phyloP scores from a whole-genome alignment of 2,329 filamentous ascomycete genomes.

The Epichloe amarillans region DNA sequence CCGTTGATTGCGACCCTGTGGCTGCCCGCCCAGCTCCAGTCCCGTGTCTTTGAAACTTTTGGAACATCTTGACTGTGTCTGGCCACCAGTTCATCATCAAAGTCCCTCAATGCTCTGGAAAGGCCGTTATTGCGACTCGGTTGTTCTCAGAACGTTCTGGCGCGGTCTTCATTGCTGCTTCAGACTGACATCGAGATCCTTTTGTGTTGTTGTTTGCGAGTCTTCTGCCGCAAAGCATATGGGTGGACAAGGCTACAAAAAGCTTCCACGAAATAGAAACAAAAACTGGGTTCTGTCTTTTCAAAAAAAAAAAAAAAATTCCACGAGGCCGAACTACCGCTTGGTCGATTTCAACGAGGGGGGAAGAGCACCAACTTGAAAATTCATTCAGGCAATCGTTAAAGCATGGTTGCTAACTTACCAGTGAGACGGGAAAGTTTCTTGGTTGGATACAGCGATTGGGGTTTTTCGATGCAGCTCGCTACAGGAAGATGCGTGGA shows the following conservation, averaged over 20 bases:
- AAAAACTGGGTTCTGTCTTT: too few relatives aligned
- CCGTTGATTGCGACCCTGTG: neutral
- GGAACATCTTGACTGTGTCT: too few relatives aligned
- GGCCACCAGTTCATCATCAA: too few relatives aligned
- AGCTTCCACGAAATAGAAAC: neutral
- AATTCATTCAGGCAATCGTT: neutral
- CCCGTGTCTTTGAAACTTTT: neutral
- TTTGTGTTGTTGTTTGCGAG: neutral
- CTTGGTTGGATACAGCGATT: constrained; percentile 10
- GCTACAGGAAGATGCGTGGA: constrained; percentile 14
- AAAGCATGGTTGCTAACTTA: constrained; percentile 12
- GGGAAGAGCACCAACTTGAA: neutral
- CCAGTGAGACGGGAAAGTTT: constrained; percentile 10
- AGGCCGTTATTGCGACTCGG: neutral
- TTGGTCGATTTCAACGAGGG: neutral
- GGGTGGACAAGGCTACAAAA: neutral
- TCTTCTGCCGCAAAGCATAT: too few relatives aligned
- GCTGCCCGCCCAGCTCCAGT: neutral
- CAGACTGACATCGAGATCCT: neutral
- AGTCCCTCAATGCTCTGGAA: neutral
- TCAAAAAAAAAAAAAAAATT: too few relatives aligned
- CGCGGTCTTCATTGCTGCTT: neutral
- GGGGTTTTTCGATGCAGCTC: constrained; percentile 14
- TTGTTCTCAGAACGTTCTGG: neutral
- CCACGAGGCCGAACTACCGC: neutral